These are phyloP conservation scores for Tubosaeta sp. DNA, from an alignment of 768 basidiomycete species.

Conservation along the genomic window DNA sequence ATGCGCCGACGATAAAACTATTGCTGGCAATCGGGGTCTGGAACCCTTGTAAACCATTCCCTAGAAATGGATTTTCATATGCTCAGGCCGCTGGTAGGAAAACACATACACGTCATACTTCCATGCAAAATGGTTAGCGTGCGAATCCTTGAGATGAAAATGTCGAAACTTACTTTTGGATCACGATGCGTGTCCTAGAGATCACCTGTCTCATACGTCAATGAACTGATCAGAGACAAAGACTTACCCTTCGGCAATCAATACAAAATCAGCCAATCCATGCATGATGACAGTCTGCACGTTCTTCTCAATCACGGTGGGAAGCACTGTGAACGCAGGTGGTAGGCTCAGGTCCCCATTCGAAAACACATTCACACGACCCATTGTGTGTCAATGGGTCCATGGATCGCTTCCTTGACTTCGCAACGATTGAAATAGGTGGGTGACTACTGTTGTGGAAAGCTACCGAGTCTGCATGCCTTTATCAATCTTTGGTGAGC, in stretches of 20 bases:
- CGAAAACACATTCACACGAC: slow-evolving; percentile 53
- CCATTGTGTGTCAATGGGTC: slow-evolving; percentile 59
- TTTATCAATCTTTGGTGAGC: neutral
- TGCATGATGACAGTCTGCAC: slow-evolving; percentile 64
- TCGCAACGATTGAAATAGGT: slow-evolving; percentile 68
- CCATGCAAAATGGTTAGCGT: too few relatives aligned
- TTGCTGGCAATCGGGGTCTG: slow-evolving; percentile 62
- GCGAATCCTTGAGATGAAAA: neutral
- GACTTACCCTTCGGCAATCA: slow-evolving; percentile 69
- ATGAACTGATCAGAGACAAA: slow-evolving; percentile 2
- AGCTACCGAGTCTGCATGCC: slow-evolving; percentile 43
- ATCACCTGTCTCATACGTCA: neutral
- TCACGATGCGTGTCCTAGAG: slow-evolving; percentile 50
- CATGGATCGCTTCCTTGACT: slow-evolving; percentile 65
- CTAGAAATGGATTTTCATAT: slow-evolving; percentile 15
- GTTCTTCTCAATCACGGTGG: slow-evolving; percentile 74
- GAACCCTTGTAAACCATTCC: slow-evolving; percentile 69
- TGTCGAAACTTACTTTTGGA: slow-evolving; percentile 51
- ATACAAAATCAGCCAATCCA: slow-evolving; percentile 67
- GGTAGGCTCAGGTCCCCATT: slow-evolving; percentile 58
- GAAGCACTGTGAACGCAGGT: slow-evolving; percentile 60
- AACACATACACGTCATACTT: slow-evolving; percentile 39
- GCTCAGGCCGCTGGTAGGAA: neutral
- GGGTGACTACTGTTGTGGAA: slow-evolving; percentile 51
- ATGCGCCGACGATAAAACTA: slow-evolving; percentile 64